Evolutionary conservation across 345 rosid genomes (phyloP), one percentile per base, ranked within the genome.

Genomic region (Nasturtium officinale): DNA sequence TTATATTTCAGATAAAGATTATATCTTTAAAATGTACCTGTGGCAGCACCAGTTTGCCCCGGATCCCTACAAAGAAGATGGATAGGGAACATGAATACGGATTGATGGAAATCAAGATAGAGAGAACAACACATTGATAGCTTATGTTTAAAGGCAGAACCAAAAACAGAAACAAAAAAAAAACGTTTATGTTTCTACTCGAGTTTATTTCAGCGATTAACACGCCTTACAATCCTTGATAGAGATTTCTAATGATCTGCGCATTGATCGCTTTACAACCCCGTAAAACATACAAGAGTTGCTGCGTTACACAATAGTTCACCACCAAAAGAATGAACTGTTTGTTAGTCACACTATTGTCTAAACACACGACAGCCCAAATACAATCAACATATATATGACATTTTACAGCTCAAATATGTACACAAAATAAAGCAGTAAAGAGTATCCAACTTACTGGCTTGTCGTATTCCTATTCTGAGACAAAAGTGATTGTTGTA

Each of bases 401-500:
- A 38, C 45, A 28, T 29, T 18, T 54, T 17, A 33, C 12, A 45
- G 12, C 45, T 57, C 46, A 66, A 37, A 12, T 42, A 73, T 6
- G 5, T 47, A 21, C 30, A 64, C 7, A 9, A 21, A 12, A 17
- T 23, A 68, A 38, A 45, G 37, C 6, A 74, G 40, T 6, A 26
- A 65, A 9, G 30, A 40, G 42, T 26, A 37, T 6, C 42, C 32
- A 57, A 85, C 97, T 82, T 78, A 91, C 97, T 78, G 86, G 78
- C 70, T 78, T 51, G 91, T 61, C 60, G 83, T 90, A 75, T 78
- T 84, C 74, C 72, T 83, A 42, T 79, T 85, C 61, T 82, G 90
- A 68, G 93, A 82, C 45, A 85, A 33, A 66, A 89, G 69, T 53
- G 91, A 78, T 75, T 86, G 97, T 82, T 87, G 91, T 51, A 87